Percentiles rank a stretch among this genome's conserved stretches.
phyloP scores from a whole-genome alignment of 2,329 filamentous ascomycete species.

The Alternaria burnsii region DNA sequence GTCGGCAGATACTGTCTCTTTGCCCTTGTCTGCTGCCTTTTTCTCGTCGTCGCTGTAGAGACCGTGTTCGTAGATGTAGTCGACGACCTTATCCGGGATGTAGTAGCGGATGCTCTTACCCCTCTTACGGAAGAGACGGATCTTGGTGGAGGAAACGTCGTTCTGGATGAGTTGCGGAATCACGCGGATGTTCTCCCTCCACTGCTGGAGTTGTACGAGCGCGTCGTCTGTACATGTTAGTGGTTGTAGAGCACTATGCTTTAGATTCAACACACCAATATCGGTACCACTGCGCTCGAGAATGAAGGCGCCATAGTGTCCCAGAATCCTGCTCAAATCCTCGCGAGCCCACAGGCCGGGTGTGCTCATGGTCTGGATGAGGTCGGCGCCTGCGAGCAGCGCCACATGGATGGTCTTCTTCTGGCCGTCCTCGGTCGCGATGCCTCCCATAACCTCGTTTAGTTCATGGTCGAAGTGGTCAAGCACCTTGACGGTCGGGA shows the following conservation, averaged over 20 bases:
- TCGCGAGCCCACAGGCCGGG: conserved; percentile 78
- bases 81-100: conserved; percentile 50
- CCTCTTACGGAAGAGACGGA: conserved; percentile 71
- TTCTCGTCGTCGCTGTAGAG: conserved; percentile 52
- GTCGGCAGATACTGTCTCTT: conserved; percentile 36
- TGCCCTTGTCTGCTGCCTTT: conserved; percentile 47
- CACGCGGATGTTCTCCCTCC: conserved; percentile 85
- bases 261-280: conserved; percentile 57
- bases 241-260: background rate
- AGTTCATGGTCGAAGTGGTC: conserved; percentile 93
- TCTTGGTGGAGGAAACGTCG: conserved; percentile 83
- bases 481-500: conserved; percentile 86
- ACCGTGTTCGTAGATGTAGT: conserved; percentile 52
- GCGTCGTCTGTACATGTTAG: conserved; percentile 70
- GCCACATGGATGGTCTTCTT: conserved; percentile 77
- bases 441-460: conserved; percentile 78
- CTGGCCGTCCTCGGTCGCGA: conserved; percentile 72
- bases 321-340: conserved; percentile 88
- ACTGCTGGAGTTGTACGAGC: conserved; percentile 79
- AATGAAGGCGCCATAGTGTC: conserved; percentile 83
- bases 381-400: conserved; percentile 75
- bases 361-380: conserved; percentile 62
- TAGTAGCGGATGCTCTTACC: conserved; percentile 54
- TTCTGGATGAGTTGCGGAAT: conserved; percentile 90
- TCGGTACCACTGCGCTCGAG: conserved; percentile 90